Evolutionary conservation across 1,284 basidiomycete species (phyloP), one percentile per base, ranked within the genome.

Genomic region (Cutaneotrichosporon sp.): DNA sequence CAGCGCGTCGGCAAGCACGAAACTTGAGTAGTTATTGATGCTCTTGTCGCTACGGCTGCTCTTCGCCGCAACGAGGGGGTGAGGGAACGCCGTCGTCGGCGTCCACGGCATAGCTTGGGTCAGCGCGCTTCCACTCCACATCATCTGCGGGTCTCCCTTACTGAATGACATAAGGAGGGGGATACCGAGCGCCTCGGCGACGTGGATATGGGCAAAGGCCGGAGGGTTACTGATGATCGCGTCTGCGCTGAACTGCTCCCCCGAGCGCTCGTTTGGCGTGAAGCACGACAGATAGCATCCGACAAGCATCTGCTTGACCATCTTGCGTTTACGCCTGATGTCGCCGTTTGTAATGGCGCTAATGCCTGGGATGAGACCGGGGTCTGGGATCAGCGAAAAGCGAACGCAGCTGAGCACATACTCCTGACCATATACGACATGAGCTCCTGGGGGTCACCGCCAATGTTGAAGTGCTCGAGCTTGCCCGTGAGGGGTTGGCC

Each of bases 191-290:
- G 82, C 82, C 62, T 85, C 83, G 0, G 83, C 82, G 44, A 83
- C 80, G 59, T 84, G 83, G 6, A 84, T 71, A 69, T 84, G 82
- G 0, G 80, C 83, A 61, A 84, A 84, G 2, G 80, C 77, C 3
- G 83, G 82, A 10, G 84, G 82, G 62, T 84, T 84, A 26, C 79
- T 80, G 44, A 85, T 83, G 46, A 84, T 83, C 0, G 82, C 81
- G 61, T 84, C 82, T 2, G 81, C 81, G 1, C 76, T 79, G 57
- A 84, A 84, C 2, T 75, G 59, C 17, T 65, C 64, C 1, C 78
- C 76, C 0, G 76, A 77, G 11, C 70, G 59, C 11, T 75, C 68
- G 59, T 80, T 79, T 0, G 82, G 78, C 12, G 77, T 65, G 63
- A 77, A 78, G 52, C 80, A 81, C 0, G 82, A 73, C 14, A 71